Evolutionary conservation across 768 basidiomycete genomes (phyloP), one percentile per base, ranked within the genome.

Genomic region (Pleurotus djamor): DNA sequence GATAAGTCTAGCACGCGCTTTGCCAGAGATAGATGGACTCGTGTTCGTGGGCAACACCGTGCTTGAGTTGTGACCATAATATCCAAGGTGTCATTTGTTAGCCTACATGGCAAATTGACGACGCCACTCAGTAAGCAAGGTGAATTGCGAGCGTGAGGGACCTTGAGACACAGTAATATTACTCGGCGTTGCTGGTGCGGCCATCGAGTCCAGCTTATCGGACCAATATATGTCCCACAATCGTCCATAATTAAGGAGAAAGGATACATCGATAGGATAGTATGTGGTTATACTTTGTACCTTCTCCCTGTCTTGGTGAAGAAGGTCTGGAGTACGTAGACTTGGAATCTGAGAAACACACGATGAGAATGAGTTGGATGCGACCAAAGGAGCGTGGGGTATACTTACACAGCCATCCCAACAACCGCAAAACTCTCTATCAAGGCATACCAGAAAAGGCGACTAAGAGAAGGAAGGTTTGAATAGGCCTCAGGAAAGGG

Each of bases 291-390:
- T 68, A 93, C 92, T 78, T 92, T 93, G 79, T 94, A 94, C 68
- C 87, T 81, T 71, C 92, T 84, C 37, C 92, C 93, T 6, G 94
- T 94, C 72, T 89, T 86, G n/a, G 92, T 94, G 76, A 98, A 98
- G 86, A 96, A 98, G 16, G 93, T 96, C 74, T 96, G 94, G 21
- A 98, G 83, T 48, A 96, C 79, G 70, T 94, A 96, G 10, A 96
- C 91, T 75, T 98, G 95, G 60, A 91, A 72, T 4, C 94, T 96
- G 67, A 58, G 28, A 21, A 34, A 28, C 21, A 28, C 21, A 28
- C 21, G 21, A 28, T 28, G n/a, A 63, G 49, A 28, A 43, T 9
- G 58, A 28, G 65, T 38, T 58, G 16, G 7, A 36, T 17, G 63
- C 13, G 41, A 5, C 14, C 13, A 14, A n/a, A 50, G 59, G 38